Base-by-base conservation (phyloP, 1,139 yeast species). In the Pichia sp. region DNA sequence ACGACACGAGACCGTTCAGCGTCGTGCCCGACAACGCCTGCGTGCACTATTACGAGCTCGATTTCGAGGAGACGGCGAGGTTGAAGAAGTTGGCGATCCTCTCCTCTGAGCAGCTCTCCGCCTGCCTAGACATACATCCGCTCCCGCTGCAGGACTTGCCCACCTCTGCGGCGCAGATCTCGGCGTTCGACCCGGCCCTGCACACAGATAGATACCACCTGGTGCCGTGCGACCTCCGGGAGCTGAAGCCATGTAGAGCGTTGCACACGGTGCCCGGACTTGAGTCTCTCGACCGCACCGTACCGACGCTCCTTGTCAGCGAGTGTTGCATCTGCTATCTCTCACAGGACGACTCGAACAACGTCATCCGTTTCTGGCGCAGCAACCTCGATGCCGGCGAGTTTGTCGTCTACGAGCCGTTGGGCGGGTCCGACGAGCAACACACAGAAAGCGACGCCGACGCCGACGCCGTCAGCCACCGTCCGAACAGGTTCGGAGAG, bases 291-390 rank as follows among this genome's bases (percentile, higher is more conserved):
- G 76, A 77, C 54, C 50, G 66, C 1, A 51, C 64, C 0, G 50
- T 72, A 1, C 95, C 95, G 1, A 90, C 97, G 0, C 66, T 93
- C 8, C 71, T 92, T 2, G 72, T 93, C 32, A 85, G 96, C 55
- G 99, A 93, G 69, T 93, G 98, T 70, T 92, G 92, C 50, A 74
- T 93, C 36, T 93, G 98, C 67, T 93, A 93, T 66, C 69, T 89
- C 58, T 77, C 81, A 3, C 84, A 88, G 0, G 69, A 70, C 1
- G 82, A 79, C 32, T 80, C 93, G 10, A 75, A 77, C 50, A 53
- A 65, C 1, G 77, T 90, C 8, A 70, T 93, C 7, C 59, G 70
- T 2, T 73, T 70, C 52, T 75, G 77, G 77, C 62, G 60, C 11
- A 52, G 60, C 0, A 45, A 57, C 11, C 64, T 76, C 31, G n/a